Conservation (phyloP, 2,329 filamentous ascomycete genomes). For the Ophiocordyceps camponoti-floridani region DNA sequence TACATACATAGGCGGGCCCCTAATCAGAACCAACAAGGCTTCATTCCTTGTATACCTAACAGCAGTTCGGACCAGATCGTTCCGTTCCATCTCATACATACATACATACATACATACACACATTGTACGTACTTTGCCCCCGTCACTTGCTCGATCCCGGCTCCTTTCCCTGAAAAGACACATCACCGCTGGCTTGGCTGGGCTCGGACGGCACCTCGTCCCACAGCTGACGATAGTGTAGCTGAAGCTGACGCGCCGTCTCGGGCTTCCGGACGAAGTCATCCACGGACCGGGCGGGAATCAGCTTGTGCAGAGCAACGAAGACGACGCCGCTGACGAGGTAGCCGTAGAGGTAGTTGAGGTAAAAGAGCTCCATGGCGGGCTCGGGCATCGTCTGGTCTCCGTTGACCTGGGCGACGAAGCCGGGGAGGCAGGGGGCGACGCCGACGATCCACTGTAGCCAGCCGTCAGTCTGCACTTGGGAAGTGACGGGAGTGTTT, state of each 20-base stretch:
- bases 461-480: neutral
- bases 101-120: neutral
- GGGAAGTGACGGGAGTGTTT: neutral
- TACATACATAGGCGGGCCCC: neutral
- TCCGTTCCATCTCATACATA: neutral
- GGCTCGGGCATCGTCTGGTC: slow-evolving; percentile 15
- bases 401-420: slow-evolving; percentile 19
- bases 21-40: too few species aligned
- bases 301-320: slow-evolving; percentile 10
- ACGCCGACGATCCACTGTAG: slow-evolving; percentile 20
- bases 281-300: slow-evolving; percentile 11
- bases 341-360: slow-evolving; percentile 21
- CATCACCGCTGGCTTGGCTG: neutral
- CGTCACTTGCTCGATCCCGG: neutral
- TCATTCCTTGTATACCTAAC: neutral
- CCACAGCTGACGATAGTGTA: slow-evolving; percentile 13
- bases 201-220: slow-evolving; percentile 5
- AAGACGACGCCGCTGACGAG: slow-evolving; percentile 15
- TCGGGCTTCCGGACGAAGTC: slow-evolving; percentile 10
- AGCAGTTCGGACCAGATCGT: neutral
- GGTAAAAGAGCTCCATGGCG: slow-evolving; percentile 18
- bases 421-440: slow-evolving; percentile 21
- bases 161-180: neutral
- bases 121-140: neutral
- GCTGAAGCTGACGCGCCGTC: slow-evolving; percentile 10